Base-by-base conservation (phyloP, 75 land plant species). In the Ceratopteris richardii region DNA sequence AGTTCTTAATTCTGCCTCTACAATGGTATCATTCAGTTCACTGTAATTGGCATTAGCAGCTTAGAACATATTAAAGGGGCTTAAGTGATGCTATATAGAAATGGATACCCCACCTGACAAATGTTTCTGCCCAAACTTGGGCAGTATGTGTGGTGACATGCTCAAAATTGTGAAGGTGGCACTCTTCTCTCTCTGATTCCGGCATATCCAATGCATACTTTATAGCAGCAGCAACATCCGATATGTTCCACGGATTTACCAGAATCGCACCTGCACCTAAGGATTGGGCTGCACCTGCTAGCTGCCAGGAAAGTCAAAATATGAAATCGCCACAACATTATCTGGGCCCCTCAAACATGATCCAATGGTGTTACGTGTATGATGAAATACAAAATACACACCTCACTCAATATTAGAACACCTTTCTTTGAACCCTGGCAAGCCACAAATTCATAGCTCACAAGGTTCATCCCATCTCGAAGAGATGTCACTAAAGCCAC, bases 221-320 rank as follows among this genome's bases (percentile, higher is more conserved):
- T 28, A 95, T 95, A 39, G 99, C 75, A 44, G 48, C 4, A 51
- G 97, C 97, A 60, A 90, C 85, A 65, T 95, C 99, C 26, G 87
- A 86, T 54, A 95, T 84, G 53, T 95, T 95, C 99, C 99, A 95
- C 7, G 99, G 99, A 62, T 95, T 95, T 33, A 95, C 96, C 24
- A 95, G 80, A 11, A 95, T 75, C 10, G 99, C 96, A 55, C 99
- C 99, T 44, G 99, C 99, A 66, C 99, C 96, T 29, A 95, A 76
- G 19, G 97, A 95, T 50, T 95, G 99, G 28, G 99, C 99, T 37
- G 99, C 99, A 18, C 99, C 99, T 25, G 99, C 99, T 76, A 95
- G 92, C 99, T 93, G 51, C 17, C 56, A 10, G 29, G 37, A 33
- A 33, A 33, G 9, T 33, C 37, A 3, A 33, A 33, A 9, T 9